Evolutionary conservation across 257 asterid genomes (phyloP).

Genomic region (Capsicum chinense): DNA sequence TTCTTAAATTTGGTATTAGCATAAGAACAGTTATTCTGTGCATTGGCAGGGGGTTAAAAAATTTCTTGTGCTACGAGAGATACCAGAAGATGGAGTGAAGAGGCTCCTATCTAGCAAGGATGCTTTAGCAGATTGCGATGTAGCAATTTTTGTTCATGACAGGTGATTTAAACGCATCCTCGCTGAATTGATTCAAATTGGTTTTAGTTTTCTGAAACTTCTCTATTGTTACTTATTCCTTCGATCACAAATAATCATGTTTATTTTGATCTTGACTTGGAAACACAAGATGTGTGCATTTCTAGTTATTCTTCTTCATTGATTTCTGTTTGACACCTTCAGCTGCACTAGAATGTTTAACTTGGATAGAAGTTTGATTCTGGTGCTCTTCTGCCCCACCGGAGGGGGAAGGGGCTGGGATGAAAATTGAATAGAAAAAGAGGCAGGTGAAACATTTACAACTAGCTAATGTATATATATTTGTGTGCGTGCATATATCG

Average conservation of each 20-base stretch:
- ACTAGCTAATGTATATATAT: neutral
- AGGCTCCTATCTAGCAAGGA: constrained; percentile 67
- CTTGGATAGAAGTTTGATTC: no score
- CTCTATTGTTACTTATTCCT: neutral
- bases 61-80: constrained; percentile 83
- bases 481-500: no score
- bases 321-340: constrained; percentile 4
- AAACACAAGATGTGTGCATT: neutral
- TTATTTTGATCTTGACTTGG: neutral
- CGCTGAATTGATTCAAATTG: constrained; percentile 14
- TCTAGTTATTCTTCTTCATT: neutral
- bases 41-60: constrained; percentile 69
- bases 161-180: constrained; percentile 56
- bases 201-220: neutral
- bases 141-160: constrained; percentile 94
- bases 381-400: no score
- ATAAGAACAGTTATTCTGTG: neutral
- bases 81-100: constrained; percentile 77
- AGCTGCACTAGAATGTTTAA: neutral
- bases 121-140: constrained; percentile 87
- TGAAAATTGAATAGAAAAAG: neutral
- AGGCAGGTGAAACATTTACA: neutral
- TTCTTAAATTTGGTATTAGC: neutral
- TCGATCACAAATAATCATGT: neutral
- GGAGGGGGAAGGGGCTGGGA: neutral